Evolutionary conservation across 257 asterid species (phyloP).

Genomic region (Solanum verrucosum): DNA sequence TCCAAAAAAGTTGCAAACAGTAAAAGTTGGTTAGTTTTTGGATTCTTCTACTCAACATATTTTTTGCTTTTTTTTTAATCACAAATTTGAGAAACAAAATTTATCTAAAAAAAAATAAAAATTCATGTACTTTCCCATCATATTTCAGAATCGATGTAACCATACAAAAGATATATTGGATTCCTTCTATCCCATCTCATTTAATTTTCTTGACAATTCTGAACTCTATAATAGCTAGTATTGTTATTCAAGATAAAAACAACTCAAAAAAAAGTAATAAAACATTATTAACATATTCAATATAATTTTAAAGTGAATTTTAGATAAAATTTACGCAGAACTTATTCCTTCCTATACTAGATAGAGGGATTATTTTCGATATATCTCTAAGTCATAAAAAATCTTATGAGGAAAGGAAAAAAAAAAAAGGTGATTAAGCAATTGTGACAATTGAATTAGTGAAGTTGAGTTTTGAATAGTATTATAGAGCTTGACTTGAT

Average conservation of each 20-base stretch:
- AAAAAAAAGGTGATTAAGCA: background rate
- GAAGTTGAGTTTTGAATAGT: background rate
- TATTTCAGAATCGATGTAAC: conserved; percentile 7
- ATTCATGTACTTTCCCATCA: conserved; percentile 3
- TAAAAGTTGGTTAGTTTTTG: conserved; percentile 1
- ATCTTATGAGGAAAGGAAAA: rapidly evolving
- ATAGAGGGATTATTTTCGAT: background rate
- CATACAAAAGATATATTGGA: conserved; percentile 5
- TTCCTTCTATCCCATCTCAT: background rate
- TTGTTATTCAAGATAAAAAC: background rate
- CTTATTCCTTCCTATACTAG: background rate
- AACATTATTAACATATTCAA: background rate
- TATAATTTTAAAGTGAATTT: too few species aligned
- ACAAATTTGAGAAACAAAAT: background rate
- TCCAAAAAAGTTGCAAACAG: background rate
- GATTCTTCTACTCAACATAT: background rate
- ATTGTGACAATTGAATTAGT: background rate
- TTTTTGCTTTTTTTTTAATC: background rate
- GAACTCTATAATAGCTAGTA: background rate
- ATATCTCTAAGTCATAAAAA: background rate
- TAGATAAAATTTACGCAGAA: too few species aligned
- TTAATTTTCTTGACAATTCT: background rate
- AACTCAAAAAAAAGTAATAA: background rate
- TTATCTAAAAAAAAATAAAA: too few species aligned
- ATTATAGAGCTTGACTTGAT: background rate